These are phyloP conservation scores for Eucalyptus sp. DNA, from an alignment of 345 rosid species.

Conservation along the genomic window DNA sequence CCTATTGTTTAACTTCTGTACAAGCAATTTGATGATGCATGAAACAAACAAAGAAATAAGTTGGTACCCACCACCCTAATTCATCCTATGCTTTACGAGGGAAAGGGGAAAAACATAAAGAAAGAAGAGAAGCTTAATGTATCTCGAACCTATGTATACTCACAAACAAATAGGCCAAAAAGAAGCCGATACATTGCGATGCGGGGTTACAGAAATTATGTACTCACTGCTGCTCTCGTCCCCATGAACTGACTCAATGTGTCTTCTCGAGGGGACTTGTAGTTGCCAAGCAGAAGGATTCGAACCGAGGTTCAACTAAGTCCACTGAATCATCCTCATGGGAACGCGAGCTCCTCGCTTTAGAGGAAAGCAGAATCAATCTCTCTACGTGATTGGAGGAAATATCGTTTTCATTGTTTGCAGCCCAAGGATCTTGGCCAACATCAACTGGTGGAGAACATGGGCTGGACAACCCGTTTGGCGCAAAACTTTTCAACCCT, in stretches of 20 bases:
- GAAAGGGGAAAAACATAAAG: not conserved
- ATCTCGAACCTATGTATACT: not conserved
- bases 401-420: not conserved
- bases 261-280: slow-evolving; percentile 3
- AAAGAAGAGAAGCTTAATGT: not conserved
- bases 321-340: slow-evolving; percentile 71
- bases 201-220: not conserved
- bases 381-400: slow-evolving; percentile 26
- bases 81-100: not conserved
- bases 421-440: not conserved
- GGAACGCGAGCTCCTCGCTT: slow-evolving; percentile 30
- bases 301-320: slow-evolving; percentile 79
- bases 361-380: slow-evolving; percentile 32
- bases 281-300: slow-evolving; percentile 55
- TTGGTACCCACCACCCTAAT: not conserved
- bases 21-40: not conserved
- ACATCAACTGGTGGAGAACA: slow-evolving; percentile 2
- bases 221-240: not conserved
- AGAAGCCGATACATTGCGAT: not conserved
- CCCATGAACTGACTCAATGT: not conserved
- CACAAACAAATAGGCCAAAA: not conserved
- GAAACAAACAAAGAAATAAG: not conserved
- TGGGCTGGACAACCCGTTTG: not conserved
- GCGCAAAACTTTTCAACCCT: slow-evolving; percentile 1
- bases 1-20: not conserved